A percentile compares a stretch with the other conserved stretches of the same genome.
Conservation (phyloP, 257 asterid species). For the Solanum appendiculatum region DNA sequence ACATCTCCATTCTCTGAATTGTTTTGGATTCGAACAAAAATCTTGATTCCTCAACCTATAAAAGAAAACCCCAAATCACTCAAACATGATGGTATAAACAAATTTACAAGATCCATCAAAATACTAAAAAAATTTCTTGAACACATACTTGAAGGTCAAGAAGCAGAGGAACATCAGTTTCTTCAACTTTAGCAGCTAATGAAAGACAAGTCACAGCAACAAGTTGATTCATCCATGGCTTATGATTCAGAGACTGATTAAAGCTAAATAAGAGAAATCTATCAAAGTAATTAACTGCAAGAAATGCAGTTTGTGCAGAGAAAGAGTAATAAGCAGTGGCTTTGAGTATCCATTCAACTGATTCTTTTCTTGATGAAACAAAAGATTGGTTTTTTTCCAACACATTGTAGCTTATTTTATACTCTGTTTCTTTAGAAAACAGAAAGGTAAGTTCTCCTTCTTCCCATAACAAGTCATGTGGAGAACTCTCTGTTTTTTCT, state of each 20-base stretch:
- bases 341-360: slow-evolving; percentile 58
- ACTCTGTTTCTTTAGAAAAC: slow-evolving; percentile 48
- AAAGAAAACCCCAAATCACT: not conserved
- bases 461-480: slow-evolving; percentile 25
- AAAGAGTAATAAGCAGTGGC: slow-evolving; percentile 44
- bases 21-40: slow-evolving; percentile 51
- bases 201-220: slow-evolving; percentile 80
- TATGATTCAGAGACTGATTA: slow-evolving; percentile 16
- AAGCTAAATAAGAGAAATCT: slow-evolving; percentile 29
- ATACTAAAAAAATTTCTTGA: not conserved
- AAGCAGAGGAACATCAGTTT: slow-evolving; percentile 63
- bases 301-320: slow-evolving; percentile 62
- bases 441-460: slow-evolving; percentile 42
- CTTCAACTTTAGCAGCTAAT: slow-evolving; percentile 81
- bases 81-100: not conserved
- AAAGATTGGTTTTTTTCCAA: slow-evolving; percentile 15
- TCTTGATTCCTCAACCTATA: slow-evolving; percentile 40
- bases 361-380: slow-evolving; percentile 30
- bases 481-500: slow-evolving; percentile 8
- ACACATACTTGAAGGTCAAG: slow-evolving; percentile 67
- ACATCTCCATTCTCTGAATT: slow-evolving; percentile 62
- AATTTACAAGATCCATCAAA: not conserved
- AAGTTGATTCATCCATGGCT: slow-evolving; percentile 72
- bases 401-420: slow-evolving; percentile 4
- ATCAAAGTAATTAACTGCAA: slow-evolving; percentile 63